phyloP scores from a whole-genome alignment of 306 rosid genomes.

The Adenanthera pavonina region DNA sequence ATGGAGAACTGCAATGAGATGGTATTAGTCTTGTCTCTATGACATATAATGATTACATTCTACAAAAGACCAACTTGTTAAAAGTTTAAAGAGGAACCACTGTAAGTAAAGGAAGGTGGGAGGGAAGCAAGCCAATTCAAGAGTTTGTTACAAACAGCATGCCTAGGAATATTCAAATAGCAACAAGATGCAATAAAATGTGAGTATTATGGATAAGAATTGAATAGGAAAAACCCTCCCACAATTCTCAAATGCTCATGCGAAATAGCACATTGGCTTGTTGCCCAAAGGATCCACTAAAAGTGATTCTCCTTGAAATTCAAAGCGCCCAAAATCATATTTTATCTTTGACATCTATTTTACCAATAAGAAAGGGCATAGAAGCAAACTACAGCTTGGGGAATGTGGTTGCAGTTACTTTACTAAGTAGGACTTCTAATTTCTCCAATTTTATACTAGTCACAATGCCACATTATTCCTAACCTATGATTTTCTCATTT shows the following conservation, averaged over 20 bases:
- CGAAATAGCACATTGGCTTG: background rate
- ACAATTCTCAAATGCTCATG: constrained; percentile 11
- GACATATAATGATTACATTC: no score
- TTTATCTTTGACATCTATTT: background rate
- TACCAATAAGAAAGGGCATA: no score
- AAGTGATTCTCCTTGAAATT: constrained; percentile 1
- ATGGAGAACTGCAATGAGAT: background rate
- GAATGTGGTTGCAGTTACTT: no score
- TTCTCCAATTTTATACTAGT: no score
- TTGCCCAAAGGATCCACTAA: constrained; percentile 33
- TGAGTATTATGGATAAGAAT: no score
- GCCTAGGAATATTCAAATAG: background rate
- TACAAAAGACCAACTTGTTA: background rate
- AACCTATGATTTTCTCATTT: constrained; percentile 65
- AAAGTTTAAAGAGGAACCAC: background rate
- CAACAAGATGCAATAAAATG: no score
- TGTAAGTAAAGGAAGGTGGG: background rate
- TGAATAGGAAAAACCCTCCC: no score
- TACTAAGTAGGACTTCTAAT: no score
- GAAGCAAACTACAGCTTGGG: no score
- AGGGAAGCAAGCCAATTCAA: background rate
- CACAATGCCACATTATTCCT: constrained; percentile 50
- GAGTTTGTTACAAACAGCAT: constrained; percentile 7
- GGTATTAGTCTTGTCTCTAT: background rate
- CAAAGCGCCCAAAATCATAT: constrained; percentile 5